phyloP scores from a whole-genome alignment of 495 filamentous ascomycete genomes.

The Penicillium cataractarum region DNA sequence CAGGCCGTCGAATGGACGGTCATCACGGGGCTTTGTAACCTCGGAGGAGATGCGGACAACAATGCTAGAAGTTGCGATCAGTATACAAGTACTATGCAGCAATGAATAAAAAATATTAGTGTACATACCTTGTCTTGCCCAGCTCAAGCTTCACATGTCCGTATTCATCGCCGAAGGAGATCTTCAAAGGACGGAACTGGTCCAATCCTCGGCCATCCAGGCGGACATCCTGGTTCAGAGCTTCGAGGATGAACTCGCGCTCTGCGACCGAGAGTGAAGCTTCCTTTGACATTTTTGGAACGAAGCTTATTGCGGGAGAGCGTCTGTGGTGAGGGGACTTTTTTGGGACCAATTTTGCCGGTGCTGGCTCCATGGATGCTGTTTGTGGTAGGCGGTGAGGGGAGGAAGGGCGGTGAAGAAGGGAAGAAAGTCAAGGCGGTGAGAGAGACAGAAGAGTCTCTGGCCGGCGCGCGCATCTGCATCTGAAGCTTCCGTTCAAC shows the following conservation, averaged over 20 bases:
- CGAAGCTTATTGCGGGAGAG: slow-evolving; percentile 11
- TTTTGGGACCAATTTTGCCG: slow-evolving; percentile 31
- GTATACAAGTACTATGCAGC: slow-evolving; percentile 1
- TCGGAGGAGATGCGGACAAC: slow-evolving; percentile 85
- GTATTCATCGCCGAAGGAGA: slow-evolving; percentile 88
- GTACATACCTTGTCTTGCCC: slow-evolving; percentile 81
- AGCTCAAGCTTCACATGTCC: slow-evolving; percentile 87
- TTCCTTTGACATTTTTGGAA: slow-evolving; percentile 80
- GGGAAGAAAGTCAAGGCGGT: slow-evolving; percentile 8
- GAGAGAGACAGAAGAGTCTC: not conserved
- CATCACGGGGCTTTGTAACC: slow-evolving; percentile 78
- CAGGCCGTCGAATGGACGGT: slow-evolving; percentile 91
- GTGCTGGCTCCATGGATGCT: slow-evolving; percentile 31
- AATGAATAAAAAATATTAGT: not conserved
- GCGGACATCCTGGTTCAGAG: slow-evolving; percentile 73
- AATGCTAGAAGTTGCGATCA: slow-evolving; percentile 56
- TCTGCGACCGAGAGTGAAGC: slow-evolving; percentile 79
- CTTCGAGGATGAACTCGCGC: slow-evolving; percentile 73
- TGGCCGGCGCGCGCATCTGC: slow-evolving; percentile 7
- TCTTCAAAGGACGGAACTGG: slow-evolving; percentile 71
- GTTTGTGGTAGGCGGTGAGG: not conserved
- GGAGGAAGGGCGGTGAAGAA: slow-evolving; percentile 19
- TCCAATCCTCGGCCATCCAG: slow-evolving; percentile 83
- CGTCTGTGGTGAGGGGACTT: slow-evolving; percentile 29
- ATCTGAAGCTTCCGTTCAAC: slow-evolving; percentile 10